Base-by-base conservation (phyloP, 371 early-diverging fungal genomes). In the Coemansia sp. region DNA sequence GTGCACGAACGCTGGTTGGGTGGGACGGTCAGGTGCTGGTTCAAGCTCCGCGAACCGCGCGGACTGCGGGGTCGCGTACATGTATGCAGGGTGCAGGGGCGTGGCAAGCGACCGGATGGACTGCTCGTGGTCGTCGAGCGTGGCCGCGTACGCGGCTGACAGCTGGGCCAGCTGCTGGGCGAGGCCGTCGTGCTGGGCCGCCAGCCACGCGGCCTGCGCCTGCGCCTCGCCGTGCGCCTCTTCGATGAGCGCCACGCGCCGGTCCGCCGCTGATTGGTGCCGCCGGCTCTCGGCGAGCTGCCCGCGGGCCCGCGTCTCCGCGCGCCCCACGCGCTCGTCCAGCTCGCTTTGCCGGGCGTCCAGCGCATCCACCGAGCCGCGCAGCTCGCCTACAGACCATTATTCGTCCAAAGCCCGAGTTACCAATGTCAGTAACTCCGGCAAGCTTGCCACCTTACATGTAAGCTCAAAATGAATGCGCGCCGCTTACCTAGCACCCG, bases 91-190 rank as follows among this genome's bases (percentile, higher is more conserved):
- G 20, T 47, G 47, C 47, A 16, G 5, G 20, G 9, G 54, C 2
- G 64, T 65, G 16, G 55, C 57, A 16, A 68, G 62, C 40, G 42
- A 8, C 4, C 74, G 51, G 9, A 73, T 64, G 3, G 65, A 38
- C 59, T 68, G 69, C 51, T 73, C 74, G 16, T 73, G 74, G 9
- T 68, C 68, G 32, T 62, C 50, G 30, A 73, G 59, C 74, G 68
- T 73, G 5, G 61, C 47, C 5, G 57, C 58, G 38, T 65, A 73
- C 45, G 68, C 74, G 6, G 34, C 14, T 16, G 68, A 50, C 4
- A 65, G 53, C 41, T 54, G 36, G 41, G 53, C 35, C 34, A 73
- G 51, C 5, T 62, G 58, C 39, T 39, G 45, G 14, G 35, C 59
- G 50, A 59, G 50, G 3, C 35, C 30, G 4, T 26, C 14, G 5